Evolutionary conservation across 106 monocot species (phyloP), one percentile per base, ranked within the genome.

Genomic region (Vanilla planifolia): DNA sequence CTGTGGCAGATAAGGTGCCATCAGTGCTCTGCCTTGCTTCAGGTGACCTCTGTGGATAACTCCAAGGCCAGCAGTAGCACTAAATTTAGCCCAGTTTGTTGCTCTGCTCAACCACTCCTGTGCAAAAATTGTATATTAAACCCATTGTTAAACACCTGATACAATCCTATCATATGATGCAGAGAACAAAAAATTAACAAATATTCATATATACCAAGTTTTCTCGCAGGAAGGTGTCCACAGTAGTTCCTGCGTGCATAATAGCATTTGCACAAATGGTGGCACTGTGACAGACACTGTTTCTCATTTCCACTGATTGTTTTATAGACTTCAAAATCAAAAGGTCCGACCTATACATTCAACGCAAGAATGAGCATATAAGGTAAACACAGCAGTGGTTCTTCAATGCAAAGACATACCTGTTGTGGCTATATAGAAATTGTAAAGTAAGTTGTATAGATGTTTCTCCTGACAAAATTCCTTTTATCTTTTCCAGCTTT

Each of bases 1-100:
- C 47, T 99, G 98, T 32, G 98, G 98, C n/a, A 99, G 73, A 69
- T 99, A 99, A 21, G 98, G 98, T 70, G 98, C 98, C 98, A 99
- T 92, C 28, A 99, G 68, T 57, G 98, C 84, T 60, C 92, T 79
- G 21, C 98, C 98, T 78, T 99, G 98, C 68, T 88, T 92, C 56
- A 99, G 88, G 45, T 99, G 98, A 13, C 98, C 98, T 73, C 78
- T 79, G 67, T 99, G 98, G 48, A 99, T 99, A 68, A 99, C 92
- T 29, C 98, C 98, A 48, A 99, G 75, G 10, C 98, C 98, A 65
- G 92, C 98, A 55, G 98, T 99, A 33, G 98, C 92, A 71, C 92
- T 99, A 45, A 99, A 99, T 55, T 99, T 99, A 25, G 92, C 98
- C 98, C 98, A 99, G 43, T 99, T 99, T 43, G 98, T 99, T 45